Base-by-base conservation (phyloP, 2,329 filamentous ascomycete species). In the Fusarium sp. region DNA sequence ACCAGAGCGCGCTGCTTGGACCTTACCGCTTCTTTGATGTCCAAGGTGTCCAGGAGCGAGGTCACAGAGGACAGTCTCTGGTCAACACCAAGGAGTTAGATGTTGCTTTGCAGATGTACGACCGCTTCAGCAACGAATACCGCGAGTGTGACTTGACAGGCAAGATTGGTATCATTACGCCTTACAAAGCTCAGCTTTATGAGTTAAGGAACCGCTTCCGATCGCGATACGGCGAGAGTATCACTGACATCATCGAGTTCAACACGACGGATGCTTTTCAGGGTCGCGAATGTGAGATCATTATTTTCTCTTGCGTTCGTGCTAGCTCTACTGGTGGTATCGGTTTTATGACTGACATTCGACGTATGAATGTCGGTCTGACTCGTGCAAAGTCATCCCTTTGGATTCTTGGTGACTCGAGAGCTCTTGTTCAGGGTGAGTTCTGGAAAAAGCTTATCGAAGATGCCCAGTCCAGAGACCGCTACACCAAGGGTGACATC, bases 211-310 rank as follows among this genome's bases (percentile, higher is more conserved):
- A 86, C 48, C 89, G 90, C 3, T 99, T 99, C 78, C 82, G 85
- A 11, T 82, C 86, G 16, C 85, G 85, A 45, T 98, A 92, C 75
- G 94, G 95, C 37, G 88, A 92, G 5, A 81, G 79, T 1, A 94
- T 99, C 70, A 86, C 90, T 25, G 90, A 92, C 32, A 87, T 87
- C 21, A 92, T 99, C 70, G 97, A 99, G 72, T 99, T 99, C 87
- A 99, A 99, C 79, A 99, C 96, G 0, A 99, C 96, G 1, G 96
- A 99, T 81, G 97, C 96, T 20, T 99, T 98, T 79, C 94, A 99
- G 79, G 96, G 96, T 68, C 90, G 97, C 72, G 96, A 99, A 80
- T 96, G 94, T 76, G 96, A 99, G 77, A 91, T 99, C 68, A 98
- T 99, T 79, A 98, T 99, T 69, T 99, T 99, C 83, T 98, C 96